Percentiles rank a stretch among this genome's conserved stretches.
Conservation (phyloP, 306 rosid genomes). For the Trifolium pratense region DNA sequence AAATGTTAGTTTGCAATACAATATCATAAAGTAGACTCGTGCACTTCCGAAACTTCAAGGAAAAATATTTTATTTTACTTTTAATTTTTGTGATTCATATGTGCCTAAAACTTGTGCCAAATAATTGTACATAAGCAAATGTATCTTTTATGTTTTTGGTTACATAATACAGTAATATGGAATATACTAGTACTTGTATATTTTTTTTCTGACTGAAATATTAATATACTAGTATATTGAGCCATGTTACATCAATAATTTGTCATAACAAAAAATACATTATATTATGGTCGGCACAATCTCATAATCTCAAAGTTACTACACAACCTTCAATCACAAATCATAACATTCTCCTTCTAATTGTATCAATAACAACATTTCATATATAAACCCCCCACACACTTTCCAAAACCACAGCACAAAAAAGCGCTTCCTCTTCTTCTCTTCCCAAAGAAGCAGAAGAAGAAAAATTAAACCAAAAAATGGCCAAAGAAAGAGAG, state of each 20-base stretch:
- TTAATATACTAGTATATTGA: too few relatives aligned
- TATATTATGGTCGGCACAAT: constrained; percentile 7
- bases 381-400: constrained; percentile 1
- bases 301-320: constrained; percentile 26
- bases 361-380: background rate
- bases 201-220: background rate
- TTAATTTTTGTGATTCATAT: too few relatives aligned
- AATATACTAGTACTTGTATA: too few relatives aligned
- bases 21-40: too few relatives aligned
- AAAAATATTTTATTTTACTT: too few relatives aligned
- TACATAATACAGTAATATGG: too few relatives aligned
- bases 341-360: background rate
- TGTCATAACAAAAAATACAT: background rate
- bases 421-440: constrained; percentile 5
- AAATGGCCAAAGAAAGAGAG: constrained; percentile 65
- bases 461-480: background rate
- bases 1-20: too few relatives aligned
- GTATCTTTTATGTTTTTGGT: too few relatives aligned
- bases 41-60: too few relatives aligned
- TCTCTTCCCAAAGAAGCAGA: constrained; percentile 1
- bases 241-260: background rate
- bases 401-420: background rate
- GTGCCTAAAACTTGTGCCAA: too few relatives aligned
- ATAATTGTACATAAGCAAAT: too few relatives aligned
- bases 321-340: constrained; percentile 26